phyloP scores from a whole-genome alignment of 495 filamentous ascomycete genomes.

The Apiosordaria backusii region DNA sequence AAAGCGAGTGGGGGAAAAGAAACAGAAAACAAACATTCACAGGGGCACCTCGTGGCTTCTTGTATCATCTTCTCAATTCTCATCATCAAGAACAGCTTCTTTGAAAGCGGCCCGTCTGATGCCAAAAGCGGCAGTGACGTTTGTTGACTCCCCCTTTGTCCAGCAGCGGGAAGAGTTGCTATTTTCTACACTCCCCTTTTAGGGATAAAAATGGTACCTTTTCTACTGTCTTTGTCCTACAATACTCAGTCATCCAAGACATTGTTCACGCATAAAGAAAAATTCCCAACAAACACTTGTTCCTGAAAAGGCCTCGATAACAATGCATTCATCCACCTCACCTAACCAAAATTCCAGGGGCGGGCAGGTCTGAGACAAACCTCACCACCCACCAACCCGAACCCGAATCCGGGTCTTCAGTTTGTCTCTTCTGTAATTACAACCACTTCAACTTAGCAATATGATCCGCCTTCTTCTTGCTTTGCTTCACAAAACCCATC shows the following conservation, averaged over 20 bases:
- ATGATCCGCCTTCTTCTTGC: slow-evolving; percentile 88
- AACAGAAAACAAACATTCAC: not conserved
- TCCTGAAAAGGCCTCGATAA: slow-evolving; percentile 1
- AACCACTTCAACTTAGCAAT: slow-evolving; percentile 68
- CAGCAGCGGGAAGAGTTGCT: not conserved
- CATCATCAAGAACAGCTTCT: not conserved
- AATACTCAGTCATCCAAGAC: slow-evolving; percentile 6
- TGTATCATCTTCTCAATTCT: not conserved
- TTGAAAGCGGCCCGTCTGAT: not conserved
- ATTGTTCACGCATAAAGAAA: slow-evolving; percentile 9
- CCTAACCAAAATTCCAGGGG: slow-evolving; percentile 8
- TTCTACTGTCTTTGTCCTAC: slow-evolving; percentile 1
- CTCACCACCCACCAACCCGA: not conserved
- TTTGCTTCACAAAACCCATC: slow-evolving; percentile 84
- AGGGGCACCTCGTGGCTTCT: not conserved
- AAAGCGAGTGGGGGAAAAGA: not conserved
- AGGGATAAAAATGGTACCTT: slow-evolving; percentile 4
- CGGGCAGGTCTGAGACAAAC: not conserved
- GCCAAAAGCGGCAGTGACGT: not conserved
- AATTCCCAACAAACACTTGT: not conserved
- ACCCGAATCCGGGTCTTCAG: slow-evolving; percentile 11
- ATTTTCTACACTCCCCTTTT: not conserved
- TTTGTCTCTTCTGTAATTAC: slow-evolving; percentile 12
- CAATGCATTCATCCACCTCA: slow-evolving; percentile 11
- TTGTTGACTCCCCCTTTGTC: not conserved